These are phyloP conservation scores for Boletus vinaceobasis DNA, from an alignment of 768 basidiomycete genomes.

Conservation along the genomic window DNA sequence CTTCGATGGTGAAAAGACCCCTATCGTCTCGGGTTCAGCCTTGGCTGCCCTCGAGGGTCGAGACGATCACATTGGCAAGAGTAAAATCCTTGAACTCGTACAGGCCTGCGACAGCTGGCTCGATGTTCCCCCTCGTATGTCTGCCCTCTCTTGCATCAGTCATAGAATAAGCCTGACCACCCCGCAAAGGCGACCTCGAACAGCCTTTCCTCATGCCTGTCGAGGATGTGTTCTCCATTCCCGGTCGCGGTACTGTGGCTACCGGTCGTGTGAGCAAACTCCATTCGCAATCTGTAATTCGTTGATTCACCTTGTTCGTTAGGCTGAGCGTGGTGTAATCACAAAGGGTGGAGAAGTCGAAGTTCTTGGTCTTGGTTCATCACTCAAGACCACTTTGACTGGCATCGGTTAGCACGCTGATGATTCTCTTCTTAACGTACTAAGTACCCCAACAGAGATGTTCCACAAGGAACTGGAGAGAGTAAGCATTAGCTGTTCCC, in stretches of 20 bases:
- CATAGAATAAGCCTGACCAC: neutral
- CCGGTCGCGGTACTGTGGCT: conserved; percentile 96
- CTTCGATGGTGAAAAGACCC: conserved; percentile 95
- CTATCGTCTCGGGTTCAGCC: conserved; percentile 98
- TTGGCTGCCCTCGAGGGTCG: conserved; percentile 90
- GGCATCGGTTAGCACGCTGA: conserved; percentile 65
- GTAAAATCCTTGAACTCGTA: conserved; percentile 80
- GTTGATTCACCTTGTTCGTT: conserved; percentile 3
- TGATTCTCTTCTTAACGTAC: neutral
- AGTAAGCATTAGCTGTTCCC: conserved; percentile 37
- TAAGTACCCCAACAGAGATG: conserved; percentile 64
- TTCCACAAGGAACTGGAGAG: conserved; percentile 99
- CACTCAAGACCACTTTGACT: conserved; percentile 89
- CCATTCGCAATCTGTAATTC: neutral
- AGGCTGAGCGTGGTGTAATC: conserved; percentile 91
- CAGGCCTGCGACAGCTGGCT: conserved; percentile 92
- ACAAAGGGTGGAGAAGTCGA: conserved; percentile 93
- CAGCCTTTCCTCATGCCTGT: conserved; percentile 96
- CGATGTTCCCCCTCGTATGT: conserved; percentile 84
- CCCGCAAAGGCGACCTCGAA: conserved; percentile 78
- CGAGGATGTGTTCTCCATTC: conserved; percentile 97
- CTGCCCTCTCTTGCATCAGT: neutral
- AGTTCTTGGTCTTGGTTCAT: conserved; percentile 78
- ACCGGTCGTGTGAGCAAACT: conserved; percentile 74
- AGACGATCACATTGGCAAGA: conserved; percentile 72